Percentiles rank a stretch among this genome's conserved stretches.
These are phyloP conservation scores for Vitis rupestris DNA, from an alignment of 164 flowering plant genomes.

Conservation along the genomic window DNA sequence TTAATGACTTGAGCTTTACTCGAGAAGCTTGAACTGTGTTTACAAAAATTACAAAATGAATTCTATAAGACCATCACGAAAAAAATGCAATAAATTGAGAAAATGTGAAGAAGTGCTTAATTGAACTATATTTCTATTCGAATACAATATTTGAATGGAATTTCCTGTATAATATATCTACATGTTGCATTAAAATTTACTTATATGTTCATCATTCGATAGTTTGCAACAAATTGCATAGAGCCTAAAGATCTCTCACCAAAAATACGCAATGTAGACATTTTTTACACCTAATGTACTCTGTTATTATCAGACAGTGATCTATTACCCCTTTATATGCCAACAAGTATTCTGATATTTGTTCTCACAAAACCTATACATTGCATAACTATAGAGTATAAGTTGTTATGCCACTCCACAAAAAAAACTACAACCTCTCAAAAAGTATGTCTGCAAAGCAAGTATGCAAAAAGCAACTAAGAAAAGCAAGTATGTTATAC, in stretches of 20 bases:
- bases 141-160: too few relatives aligned
- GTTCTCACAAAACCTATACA: background rate
- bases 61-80: constrained; percentile 33
- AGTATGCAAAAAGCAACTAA: too few relatives aligned
- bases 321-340: background rate
- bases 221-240: constrained; percentile 41
- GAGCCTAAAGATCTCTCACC: constrained; percentile 26
- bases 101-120: background rate
- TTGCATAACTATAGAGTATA: constrained; percentile 33
- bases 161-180: too few relatives aligned
- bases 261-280: constrained; percentile 17
- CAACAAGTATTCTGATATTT: background rate
- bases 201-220: constrained; percentile 5
- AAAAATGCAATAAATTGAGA: constrained; percentile 41
- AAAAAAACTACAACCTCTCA: constrained; percentile 11
- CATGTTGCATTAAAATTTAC: background rate
- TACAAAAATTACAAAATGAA: constrained; percentile 45
- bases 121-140: background rate
- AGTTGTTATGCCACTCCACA: constrained; percentile 10
- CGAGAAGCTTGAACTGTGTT: constrained; percentile 38
- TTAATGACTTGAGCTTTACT: constrained; percentile 47
- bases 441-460: constrained; percentile 27
- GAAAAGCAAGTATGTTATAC: too few relatives aligned
- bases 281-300: constrained; percentile 38
- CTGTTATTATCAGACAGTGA: background rate